Evolutionary conservation across 495 filamentous ascomycete genomes (phyloP), one percentile per base, ranked within the genome.

Genomic region (Aspergillus leporis): DNA sequence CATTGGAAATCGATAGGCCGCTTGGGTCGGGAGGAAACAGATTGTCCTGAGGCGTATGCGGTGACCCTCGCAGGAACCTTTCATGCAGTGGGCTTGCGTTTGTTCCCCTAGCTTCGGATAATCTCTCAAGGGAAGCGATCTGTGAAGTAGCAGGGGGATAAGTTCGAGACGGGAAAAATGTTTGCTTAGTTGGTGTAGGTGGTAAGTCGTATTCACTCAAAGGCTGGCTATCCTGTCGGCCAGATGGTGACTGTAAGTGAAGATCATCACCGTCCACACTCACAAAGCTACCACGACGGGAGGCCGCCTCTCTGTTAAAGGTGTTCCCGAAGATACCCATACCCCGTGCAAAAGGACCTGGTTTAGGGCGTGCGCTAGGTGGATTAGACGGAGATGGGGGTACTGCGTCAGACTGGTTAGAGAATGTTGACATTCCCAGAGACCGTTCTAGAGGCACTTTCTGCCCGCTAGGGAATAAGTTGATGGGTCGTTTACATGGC

Each of bases 181-280:
- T 69, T 62, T 87, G 88, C 73, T 96, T 98, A 1, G 95, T 98
- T 3, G 94, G 94, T 12, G 94, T 98, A 10, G 93, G 92, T 22
- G 93, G 93, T 23, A 95, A 74, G 21, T 96, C 90, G 41, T 78
- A 81, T 61, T 93, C 91, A 38, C 79, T 81, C 46, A 84, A 78
- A 4, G 81, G 76, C 62, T 87, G 85, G 60, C 83, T 85, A 45
- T 86, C 81, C 10, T 72, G 71, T 18, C 83, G 82, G 10, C 75
- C 80, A 34, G 81, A 80, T 14, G 85, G 85, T 7, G 84, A 88
- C 40, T 79, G 74, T 60, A 72, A 80, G 43, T 73, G 70, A 55
- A 68, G 70, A 3, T 95, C 91, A 56, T 93, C 89, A 18, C 86
- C 86, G 67, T 92, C 89, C 9, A 91, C 68, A 68, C 90, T 93